Conservation (phyloP, 192 early-diverging fungal genomes). For the Blastocladiella britannica region DNA sequence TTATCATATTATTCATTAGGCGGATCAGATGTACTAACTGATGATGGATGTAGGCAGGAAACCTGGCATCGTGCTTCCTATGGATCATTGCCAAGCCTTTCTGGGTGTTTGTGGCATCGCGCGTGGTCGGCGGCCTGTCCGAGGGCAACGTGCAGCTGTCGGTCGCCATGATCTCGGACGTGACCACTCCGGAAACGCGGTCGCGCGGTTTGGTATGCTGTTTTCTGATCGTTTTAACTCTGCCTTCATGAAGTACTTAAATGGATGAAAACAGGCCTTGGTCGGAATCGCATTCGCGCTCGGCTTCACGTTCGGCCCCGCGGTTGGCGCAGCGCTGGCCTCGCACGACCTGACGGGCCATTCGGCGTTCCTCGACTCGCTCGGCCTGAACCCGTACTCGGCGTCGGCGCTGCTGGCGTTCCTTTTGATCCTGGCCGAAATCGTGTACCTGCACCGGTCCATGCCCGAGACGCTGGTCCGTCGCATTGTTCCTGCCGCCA, state of each 20-base stretch:
- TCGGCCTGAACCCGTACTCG: constrained; percentile 52
- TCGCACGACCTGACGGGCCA: constrained; percentile 22
- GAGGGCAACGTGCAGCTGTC: constrained; percentile 97
- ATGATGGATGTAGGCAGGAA: constrained; percentile 41
- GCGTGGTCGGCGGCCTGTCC: constrained; percentile 77
- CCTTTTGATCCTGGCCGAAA: constrained; percentile 59
- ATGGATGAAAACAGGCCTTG: constrained; percentile 65
- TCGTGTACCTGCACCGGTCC: constrained; percentile 42
- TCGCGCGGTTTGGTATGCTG: constrained; percentile 40
- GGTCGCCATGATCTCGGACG: constrained; percentile 85
- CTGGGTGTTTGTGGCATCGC: constrained; percentile 55
- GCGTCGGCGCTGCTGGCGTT: constrained; percentile 72
- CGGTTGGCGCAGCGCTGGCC: constrained; percentile 62
- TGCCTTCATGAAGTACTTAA: no score
- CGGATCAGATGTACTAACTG: neutral
- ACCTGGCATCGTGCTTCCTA: constrained; percentile 64
- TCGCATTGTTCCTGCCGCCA: constrained; percentile 5
- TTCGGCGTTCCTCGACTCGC: constrained; percentile 19
- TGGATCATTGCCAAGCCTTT: constrained; percentile 81
- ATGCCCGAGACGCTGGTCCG: constrained; percentile 53
- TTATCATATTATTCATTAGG: neutral
- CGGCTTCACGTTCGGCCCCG: constrained; percentile 87
- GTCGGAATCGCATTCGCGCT: constrained; percentile 93
- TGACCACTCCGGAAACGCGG: constrained; percentile 53
- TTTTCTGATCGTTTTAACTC: constrained; percentile 1